Evolutionary conservation across 1,284 basidiomycete genomes (phyloP).

Genomic region (Porogramme epimiltina): DNA sequence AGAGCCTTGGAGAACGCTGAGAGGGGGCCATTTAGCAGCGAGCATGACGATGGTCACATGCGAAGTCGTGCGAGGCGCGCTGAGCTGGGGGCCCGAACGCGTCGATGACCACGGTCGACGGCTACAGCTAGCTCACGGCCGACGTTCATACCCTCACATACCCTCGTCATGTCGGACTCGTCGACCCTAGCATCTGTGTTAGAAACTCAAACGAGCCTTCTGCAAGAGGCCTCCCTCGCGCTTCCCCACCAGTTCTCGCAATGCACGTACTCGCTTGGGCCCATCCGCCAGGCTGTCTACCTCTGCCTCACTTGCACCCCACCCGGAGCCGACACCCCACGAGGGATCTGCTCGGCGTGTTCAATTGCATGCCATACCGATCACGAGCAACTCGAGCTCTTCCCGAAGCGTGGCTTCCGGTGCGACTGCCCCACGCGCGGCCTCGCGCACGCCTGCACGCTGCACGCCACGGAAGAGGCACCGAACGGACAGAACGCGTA

Average conservation of each 20-base stretch:
- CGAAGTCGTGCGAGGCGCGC: neutral
- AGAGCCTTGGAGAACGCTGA: neutral
- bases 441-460: constrained; percentile 59
- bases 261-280: constrained; percentile 68
- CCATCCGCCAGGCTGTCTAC: constrained; percentile 70
- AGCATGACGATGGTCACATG: constrained; percentile 16
- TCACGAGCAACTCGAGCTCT: constrained; percentile 82
- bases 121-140: no score
- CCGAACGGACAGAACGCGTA: constrained; percentile 59
- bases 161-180: constrained; percentile 19
- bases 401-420: constrained; percentile 77
- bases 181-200: constrained; percentile 37
- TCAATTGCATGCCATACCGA: constrained; percentile 81
- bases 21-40: constrained; percentile 4
- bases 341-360: constrained; percentile 75
- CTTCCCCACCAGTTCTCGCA: constrained; percentile 75
- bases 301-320: constrained; percentile 70
- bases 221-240: constrained; percentile 69
- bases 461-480: constrained; percentile 55
- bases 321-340: constrained; percentile 22
- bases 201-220: constrained; percentile 59
- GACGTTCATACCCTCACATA: no score
- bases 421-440: constrained; percentile 78
- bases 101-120: no score
- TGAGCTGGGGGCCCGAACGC: neutral